Evolutionary conservation across 164 flowering plant species (phyloP), one percentile per base, ranked within the genome.

Genomic region (Litsea cubeba): DNA sequence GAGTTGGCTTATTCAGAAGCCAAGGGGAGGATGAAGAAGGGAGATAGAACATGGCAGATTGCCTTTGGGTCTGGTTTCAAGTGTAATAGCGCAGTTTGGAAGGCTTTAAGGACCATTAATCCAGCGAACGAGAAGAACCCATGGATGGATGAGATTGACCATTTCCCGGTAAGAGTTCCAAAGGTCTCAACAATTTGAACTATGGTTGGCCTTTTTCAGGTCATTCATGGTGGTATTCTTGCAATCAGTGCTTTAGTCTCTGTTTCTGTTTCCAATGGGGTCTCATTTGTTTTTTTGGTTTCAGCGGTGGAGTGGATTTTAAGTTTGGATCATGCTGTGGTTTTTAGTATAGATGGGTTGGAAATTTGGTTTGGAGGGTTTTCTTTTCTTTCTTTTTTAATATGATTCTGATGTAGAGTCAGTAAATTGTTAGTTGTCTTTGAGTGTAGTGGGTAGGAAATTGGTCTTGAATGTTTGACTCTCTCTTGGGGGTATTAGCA

Each of bases 1-100:
- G 97, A 92, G 74, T 78, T 92, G 87, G 91, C 92, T 50, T 90
- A 88, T 69, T 68, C 86, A n/a, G 94, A 90, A 75, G 89, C 89
- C 32, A 90, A 90, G 50, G 95, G 91, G 68, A 88, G 94, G 84
- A 81, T 90, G 2, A 88, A 79, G 85, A 88, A 73, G 78, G 95
- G 92, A 64, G 90, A 90, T 73, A 81, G 94, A 73, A 79, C 83
- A 49, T 90, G 94, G 94, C 94, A 90, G 82, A 90, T 90, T n/a
- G 94, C 91, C 18, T 88, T 90, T 40, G 95, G 95, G 14, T 90
- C 95, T 10, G 95, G 95, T 4, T 88, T 90, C 82, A 90, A 90
- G 79, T 90, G 95, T 71, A 90, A 90, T 86, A 90, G 95, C 76
- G 95, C 92, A 23, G 92, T 90, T 28, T 90, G 95, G 95, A 86